These are phyloP conservation scores for Rhizopus arrhizus DNA, from an alignment of 371 early-diverging fungal genomes.

Conservation along the genomic window DNA sequence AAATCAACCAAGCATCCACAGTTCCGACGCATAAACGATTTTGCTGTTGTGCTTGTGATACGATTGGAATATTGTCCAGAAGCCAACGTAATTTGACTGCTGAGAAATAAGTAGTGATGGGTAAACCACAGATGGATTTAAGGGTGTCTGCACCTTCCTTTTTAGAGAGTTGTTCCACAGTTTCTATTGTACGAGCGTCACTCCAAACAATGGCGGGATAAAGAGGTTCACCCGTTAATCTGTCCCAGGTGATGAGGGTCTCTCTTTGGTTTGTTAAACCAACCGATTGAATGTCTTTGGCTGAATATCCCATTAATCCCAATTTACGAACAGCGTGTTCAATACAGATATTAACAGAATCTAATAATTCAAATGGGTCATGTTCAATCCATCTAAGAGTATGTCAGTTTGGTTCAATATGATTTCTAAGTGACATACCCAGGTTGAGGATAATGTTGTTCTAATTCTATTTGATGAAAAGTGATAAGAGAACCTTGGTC, in stretches of 20 bases:
- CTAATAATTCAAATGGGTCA: slow-evolving; percentile 80
- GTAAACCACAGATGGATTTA: slow-evolving; percentile 77
- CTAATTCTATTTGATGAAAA: slow-evolving; percentile 80
- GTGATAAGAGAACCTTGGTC: slow-evolving; percentile 69
- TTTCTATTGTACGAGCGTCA: slow-evolving; percentile 81
- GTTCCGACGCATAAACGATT: slow-evolving; percentile 76
- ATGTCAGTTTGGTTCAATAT: background rate
- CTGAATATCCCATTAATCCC: slow-evolving; percentile 58
- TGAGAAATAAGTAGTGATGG: slow-evolving; percentile 93
- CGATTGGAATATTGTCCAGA: slow-evolving; percentile 77
- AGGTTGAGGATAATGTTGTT: slow-evolving; percentile 72
- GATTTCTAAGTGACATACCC: slow-evolving; percentile 55
- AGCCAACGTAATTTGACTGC: slow-evolving; percentile 93
- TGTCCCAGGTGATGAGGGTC: slow-evolving; percentile 92
- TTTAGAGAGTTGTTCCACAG: slow-evolving; percentile 67
- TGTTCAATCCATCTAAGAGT: slow-evolving; percentile 85
- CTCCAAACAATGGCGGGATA: slow-evolving; percentile 95
- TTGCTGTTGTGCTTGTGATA: slow-evolving; percentile 52
- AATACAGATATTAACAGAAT: slow-evolving; percentile 74
- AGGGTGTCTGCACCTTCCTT: slow-evolving; percentile 49
- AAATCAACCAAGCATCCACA: slow-evolving; percentile 85
- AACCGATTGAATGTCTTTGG: slow-evolving; percentile 68
- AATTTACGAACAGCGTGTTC: slow-evolving; percentile 70
- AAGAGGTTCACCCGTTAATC: slow-evolving; percentile 77
- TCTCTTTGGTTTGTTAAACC: slow-evolving; percentile 98